Percentiles rank a stretch among this genome's conserved stretches.
These are phyloP conservation scores for Leptodontidium sp. DNA, from an alignment of 2,329 filamentous ascomycete genomes.

Conservation along the genomic window DNA sequence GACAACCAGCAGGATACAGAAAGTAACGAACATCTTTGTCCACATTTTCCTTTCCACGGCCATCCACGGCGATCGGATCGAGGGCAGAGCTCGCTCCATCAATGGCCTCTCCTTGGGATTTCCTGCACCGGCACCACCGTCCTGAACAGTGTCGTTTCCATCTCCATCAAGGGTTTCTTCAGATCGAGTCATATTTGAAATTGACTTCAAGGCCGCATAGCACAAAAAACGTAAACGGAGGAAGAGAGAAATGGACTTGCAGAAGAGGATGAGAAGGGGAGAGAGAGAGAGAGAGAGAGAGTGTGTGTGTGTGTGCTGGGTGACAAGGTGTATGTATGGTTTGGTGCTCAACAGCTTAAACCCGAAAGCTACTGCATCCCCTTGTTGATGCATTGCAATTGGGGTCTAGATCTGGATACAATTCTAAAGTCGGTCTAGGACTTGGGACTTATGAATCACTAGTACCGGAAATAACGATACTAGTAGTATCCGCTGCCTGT, in stretches of 20 bases:
- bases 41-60: constrained; percentile 30
- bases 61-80: constrained; percentile 26
- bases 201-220: neutral
- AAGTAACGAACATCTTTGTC: constrained; percentile 32
- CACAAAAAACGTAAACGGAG: neutral
- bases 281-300: too few species aligned
- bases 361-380: neutral
- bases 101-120: constrained; percentile 10
- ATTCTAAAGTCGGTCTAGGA: neutral
- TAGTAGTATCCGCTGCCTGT: neutral
- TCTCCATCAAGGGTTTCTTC: constrained; percentile 11
- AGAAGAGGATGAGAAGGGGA: neutral
- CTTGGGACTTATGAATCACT: neutral
- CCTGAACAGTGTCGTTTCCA: neutral
- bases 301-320: too few species aligned
- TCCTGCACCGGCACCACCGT: neutral
- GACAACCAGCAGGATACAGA: constrained; percentile 28
- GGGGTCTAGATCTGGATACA: neutral
- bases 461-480: neutral
- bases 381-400: neutral
- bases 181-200: constrained; percentile 11
- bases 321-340: neutral
- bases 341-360: neutral
- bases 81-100: constrained; percentile 28
- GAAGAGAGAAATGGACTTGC: neutral